A percentile compares a stretch with the other conserved stretches of the same genome.
Conservation (phyloP, 2,329 filamentous ascomycete genomes). For the Penicillium sp. region DNA sequence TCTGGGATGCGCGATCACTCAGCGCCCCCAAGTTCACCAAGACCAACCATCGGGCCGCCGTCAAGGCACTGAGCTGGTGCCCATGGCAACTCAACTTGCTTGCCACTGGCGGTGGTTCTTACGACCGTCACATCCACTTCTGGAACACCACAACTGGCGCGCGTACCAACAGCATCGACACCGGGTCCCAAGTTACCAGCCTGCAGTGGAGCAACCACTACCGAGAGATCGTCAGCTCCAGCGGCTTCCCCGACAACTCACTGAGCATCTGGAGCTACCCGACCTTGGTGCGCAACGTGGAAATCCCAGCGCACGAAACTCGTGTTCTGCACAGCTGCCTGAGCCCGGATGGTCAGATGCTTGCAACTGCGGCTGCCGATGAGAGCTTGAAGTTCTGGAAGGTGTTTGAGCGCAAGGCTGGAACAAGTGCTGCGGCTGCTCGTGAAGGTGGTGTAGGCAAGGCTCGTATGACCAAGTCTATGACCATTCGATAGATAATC, state of each 20-base stretch:
- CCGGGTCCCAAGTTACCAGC: constrained; percentile 93
- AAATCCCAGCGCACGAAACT: constrained; percentile 96
- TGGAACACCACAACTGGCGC: constrained; percentile 99
- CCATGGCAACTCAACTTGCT: constrained; percentile 98
- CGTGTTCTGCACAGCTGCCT: constrained; percentile 94
- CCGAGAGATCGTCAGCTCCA: constrained; percentile 96
- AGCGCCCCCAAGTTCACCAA: constrained; percentile 97
- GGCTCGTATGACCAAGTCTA: constrained; percentile 86
- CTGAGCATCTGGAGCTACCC: constrained; percentile 99
- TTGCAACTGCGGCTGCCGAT: constrained; percentile 91
- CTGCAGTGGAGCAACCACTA: constrained; percentile 95
- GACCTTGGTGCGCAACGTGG: constrained; percentile 91
- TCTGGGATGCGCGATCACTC: constrained; percentile 95
- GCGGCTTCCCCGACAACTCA: constrained; percentile 98
- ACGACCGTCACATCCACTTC: constrained; percentile 98
- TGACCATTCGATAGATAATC: constrained; percentile 73
- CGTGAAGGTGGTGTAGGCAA: constrained; percentile 67
- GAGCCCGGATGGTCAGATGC: constrained; percentile 95
- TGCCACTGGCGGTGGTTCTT: constrained; percentile 90
- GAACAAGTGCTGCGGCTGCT: constrained; percentile 59
- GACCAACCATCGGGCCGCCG: constrained; percentile 97
- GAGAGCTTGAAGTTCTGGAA: constrained; percentile 99
- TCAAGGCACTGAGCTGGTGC: constrained; percentile 98
- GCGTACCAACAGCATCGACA: constrained; percentile 98
- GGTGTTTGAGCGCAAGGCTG: constrained; percentile 97